phyloP scores from a whole-genome alignment of 148 eudicot genomes.

The Cornus controversa region DNA sequence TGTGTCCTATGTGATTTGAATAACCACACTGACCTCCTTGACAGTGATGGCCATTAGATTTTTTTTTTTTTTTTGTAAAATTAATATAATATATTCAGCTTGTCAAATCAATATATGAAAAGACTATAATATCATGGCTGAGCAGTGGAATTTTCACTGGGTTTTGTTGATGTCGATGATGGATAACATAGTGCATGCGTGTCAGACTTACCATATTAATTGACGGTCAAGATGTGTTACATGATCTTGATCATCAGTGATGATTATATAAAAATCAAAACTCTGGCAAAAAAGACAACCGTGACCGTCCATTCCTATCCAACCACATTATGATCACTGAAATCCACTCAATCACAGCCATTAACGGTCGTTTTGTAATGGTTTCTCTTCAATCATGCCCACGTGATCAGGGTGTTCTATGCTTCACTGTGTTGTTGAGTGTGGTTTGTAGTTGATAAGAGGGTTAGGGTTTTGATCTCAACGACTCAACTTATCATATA shows the following conservation, averaged over 20 bases:
- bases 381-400: not conserved
- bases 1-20: no score
- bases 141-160: conserved; percentile 2
- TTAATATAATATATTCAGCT: no score
- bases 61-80: no score
- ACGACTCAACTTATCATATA: no score
- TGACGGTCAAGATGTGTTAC: not conserved
- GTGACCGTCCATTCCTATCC: not conserved
- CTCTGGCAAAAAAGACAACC: not conserved
- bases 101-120: no score
- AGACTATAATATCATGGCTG: conserved; percentile 40
- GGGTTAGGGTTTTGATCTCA: not conserved
- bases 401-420: not conserved
- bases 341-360: not conserved
- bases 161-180: not conserved
- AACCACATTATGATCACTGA: not conserved
- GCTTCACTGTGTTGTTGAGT: not conserved
- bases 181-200: not conserved
- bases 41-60: no score
- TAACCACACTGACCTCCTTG: no score
- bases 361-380: not conserved
- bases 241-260: not conserved
- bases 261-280: not conserved
- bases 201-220: not conserved
- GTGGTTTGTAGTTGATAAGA: not conserved